Evolutionary conservation across 495 filamentous ascomycete genomes (phyloP), one percentile per base, ranked within the genome.

Genomic region (Astrothelium macrocarpum): DNA sequence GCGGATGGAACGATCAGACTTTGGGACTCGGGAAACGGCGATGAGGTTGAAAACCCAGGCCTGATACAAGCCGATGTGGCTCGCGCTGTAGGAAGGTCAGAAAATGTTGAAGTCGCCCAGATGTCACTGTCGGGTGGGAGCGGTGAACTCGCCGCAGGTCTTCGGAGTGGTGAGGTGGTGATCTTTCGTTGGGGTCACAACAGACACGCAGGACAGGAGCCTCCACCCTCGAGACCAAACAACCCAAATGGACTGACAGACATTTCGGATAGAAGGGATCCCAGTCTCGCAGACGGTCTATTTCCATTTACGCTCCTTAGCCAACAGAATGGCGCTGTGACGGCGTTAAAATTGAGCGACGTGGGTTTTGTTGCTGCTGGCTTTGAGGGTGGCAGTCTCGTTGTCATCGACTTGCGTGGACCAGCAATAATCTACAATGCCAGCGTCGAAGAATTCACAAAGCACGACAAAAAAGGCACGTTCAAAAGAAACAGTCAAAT

Each of bases 361-460:
- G 85, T 97, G 7, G 94, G 94, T 0, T 98, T 98, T 76, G 82
- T 96, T 11, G 91, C 86, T 28, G 86, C 86, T 46, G 94, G 90
- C 0, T 94, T 89, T 25, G 87, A 95, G 74, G 81, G 81, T 59
- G 94, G 94, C 0, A 81, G 84, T 66, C 70, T 98, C 39, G 85
- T 79, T 11, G 84, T 98, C 28, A 79, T 97, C 49, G 94, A 98
- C 71, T 78, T 96, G 56, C 80, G 95, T 65, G 95, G 95, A 0
- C 94, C 94, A 25, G 81, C 87, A 0, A 77, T 97, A n/a, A 95
- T 97, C 59, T 90, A 88, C 71, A 84, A 82, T 46, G 83, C 81
- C 1, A 81, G 82, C 20, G 69, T 92, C 42, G 75, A 75, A 16
- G 87, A 93, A 1, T 82, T 95, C 28, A 71, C 78, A 36, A 90